Base-by-base conservation (phyloP, 1,139 yeast species). In the Yamadazyma blattariae region DNA sequence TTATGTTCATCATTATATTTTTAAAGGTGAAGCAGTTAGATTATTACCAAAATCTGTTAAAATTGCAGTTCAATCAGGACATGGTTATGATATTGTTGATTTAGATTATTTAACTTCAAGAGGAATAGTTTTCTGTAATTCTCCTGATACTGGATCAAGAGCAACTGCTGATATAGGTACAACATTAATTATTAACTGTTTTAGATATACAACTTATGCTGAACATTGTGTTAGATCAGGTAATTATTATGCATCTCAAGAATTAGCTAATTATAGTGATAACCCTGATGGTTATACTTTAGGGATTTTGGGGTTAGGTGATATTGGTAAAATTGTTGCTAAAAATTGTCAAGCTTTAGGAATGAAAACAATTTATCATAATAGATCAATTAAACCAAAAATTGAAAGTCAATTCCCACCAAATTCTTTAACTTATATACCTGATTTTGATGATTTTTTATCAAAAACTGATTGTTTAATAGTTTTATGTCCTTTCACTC, bases 61-160 rank as follows among this genome's bases (percentile, higher is more conserved):
- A 31, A 41, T 42, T 13, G 27, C 35, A 20, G 46, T 42, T 11
- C 45, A 40, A 38, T 59, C 67, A 0, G 69, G 70, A 1, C 69
- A 64, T 40, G 70, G 70, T 0, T 60, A 54, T 39, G 69, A 64
- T 41, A 58, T 60, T 25, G 67, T 60, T 28, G 69, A 64, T 39
- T 58, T 64, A 22, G 45, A 41, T 9, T 56, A 57, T 35, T 45
- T 64, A 26, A 55, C 59, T 3, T 46, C 55, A 1, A 46, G 57
- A 38, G 58, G 56, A 3, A 52, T 64, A 23, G 29, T 59, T 2
- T 62, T 61, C 30, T 61, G 67, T 37, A 61, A 62, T 41, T 58
- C 65, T 1, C 65, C 67, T 7, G 50, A 58, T 34, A 52, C 59
- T 5, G 61, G 67, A 35, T 46, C 65, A 0, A 51, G 64, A 32